Evolutionary conservation across 768 basidiomycete genomes (phyloP).

Genomic region (Xanthoconium stramineum): DNA sequence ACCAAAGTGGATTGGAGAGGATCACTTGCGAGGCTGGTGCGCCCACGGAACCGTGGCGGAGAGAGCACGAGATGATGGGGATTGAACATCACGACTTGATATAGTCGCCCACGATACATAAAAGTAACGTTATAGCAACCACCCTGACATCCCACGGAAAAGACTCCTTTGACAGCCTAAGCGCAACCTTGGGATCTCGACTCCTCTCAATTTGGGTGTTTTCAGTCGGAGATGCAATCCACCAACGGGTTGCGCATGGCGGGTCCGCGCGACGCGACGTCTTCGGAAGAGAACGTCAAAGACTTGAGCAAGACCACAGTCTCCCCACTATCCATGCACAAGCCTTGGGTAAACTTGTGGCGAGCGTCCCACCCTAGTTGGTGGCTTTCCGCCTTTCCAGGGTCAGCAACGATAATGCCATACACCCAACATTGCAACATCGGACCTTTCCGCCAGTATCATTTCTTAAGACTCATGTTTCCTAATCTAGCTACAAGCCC

Average conservation of each 20-base stretch:
- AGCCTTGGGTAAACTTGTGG: neutral
- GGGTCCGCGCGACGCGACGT: neutral
- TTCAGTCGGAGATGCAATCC: neutral
- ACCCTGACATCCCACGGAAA: neutral
- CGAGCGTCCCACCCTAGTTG: neutral
- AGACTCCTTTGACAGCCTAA: neutral
- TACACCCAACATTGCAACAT: neutral
- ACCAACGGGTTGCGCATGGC: neutral
- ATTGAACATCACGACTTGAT: neutral
- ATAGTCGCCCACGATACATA: neutral
- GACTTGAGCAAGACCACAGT: neutral
- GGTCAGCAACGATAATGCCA: neutral
- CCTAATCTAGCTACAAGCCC: neutral
- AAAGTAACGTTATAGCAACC: neutral
- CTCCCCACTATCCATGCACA: neutral
- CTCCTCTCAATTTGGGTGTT: neutral
- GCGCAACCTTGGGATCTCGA: neutral
- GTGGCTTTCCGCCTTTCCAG: neutral
- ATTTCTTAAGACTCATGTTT: neutral
- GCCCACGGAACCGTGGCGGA: neutral
- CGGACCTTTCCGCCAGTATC: neutral
- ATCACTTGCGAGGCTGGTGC: neutral
- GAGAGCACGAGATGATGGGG: neutral
- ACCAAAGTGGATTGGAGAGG: neutral
- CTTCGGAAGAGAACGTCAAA: neutral